Base-by-base conservation (phyloP, 768 basidiomycete genomes). In the Rhodotorula toruloides region DNA sequence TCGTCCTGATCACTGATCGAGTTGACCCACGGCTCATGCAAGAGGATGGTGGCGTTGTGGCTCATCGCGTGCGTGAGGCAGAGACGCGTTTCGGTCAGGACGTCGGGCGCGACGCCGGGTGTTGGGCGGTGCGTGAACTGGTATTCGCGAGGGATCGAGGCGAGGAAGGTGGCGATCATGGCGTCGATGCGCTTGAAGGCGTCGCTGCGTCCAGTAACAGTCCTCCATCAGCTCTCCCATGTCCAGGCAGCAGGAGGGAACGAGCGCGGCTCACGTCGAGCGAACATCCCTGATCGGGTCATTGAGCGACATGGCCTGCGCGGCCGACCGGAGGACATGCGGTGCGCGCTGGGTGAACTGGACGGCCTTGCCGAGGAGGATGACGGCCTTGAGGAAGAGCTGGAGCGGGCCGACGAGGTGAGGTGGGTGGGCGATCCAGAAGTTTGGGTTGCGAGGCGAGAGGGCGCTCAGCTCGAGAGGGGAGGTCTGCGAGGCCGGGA, bases 61-160 rank as follows among this genome's bases (percentile, higher is more conserved):
- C 67, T 50, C 13, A 74, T 53, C 14, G 61, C 58, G 50, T 70
- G 71, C 12, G 67, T 37, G 39, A 67, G 59, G 61, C 54, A 43
- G 31, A 70, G 44, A 19, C 65, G 57, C 39, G 58, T 40, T 43
- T 70, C 69, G 22, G 11, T 40, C n/a, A 59, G 40, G 12, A 59
- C 46, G 29, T 63, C 49, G 34, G 19, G 40, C 25, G 7, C 0
- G 13, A 25, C 48, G 31, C 39, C 27, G 29, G 25, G 25, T 13
- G 32, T 7, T 14, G 50, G 3, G 0, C 14, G 37, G 5, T n/a
- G 53, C 27, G 6, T 12, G 59, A 55, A 29, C 54, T 64, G 60
- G 54, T 67, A 68, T 50, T 72, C 71, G 46, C 71, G 72, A 10
- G 73, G 73, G 50, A 74, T 65, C 25, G 67, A 70, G 14, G 72